These are phyloP conservation scores for Hyparrhenia diplandra DNA, from an alignment of 176 grass and related monocot genomes.

Conservation along the genomic window DNA sequence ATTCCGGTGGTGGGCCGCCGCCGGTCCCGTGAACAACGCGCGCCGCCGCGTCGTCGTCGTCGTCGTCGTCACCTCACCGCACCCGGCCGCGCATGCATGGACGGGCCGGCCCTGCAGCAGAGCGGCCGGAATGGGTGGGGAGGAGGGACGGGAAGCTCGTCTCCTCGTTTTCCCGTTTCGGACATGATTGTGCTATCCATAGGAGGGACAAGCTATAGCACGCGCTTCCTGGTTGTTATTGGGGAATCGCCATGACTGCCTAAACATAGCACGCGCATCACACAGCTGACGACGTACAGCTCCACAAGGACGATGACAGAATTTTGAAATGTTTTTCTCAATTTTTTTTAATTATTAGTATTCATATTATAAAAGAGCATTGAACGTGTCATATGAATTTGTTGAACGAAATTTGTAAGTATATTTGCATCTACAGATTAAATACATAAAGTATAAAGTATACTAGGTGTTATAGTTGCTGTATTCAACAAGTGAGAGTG, in stretches of 20 bases:
- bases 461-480: no score
- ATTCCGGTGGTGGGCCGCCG: background rate
- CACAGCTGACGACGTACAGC: no score
- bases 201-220: constrained; percentile 9
- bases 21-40: constrained; percentile 18
- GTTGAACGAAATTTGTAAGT: no score
- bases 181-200: constrained; percentile 29
- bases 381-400: no score
- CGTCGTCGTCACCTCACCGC: constrained; percentile 20
- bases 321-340: no score
- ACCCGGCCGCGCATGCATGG: background rate
- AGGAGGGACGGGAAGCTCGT: background rate
- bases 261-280: constrained; percentile 39
- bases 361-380: no score
- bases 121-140: constrained; percentile 26
- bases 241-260: background rate
- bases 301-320: no score
- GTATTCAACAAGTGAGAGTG: no score
- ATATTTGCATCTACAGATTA: no score
- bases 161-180: constrained; percentile 19
- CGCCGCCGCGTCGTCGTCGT: background rate
- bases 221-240: background rate
- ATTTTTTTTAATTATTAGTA: no score
- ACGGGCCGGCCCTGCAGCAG: constrained; percentile 20
- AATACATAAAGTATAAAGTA: no score